These are phyloP conservation scores for Colletotrichum paranaense DNA, from an alignment of 2,329 filamentous ascomycete species.

Conservation along the genomic window DNA sequence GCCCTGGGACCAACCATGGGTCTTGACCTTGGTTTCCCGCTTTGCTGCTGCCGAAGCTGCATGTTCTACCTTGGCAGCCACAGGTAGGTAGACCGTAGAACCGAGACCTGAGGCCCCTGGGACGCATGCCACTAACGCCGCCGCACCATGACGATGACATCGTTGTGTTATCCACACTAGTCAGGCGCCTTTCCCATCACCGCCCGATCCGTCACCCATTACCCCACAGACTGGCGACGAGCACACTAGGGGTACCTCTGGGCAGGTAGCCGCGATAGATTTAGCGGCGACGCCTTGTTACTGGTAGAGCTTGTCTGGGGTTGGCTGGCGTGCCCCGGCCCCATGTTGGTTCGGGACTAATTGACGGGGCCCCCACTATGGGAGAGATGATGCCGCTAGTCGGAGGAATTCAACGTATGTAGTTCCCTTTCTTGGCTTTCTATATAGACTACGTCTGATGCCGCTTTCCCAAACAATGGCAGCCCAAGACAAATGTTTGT, in stretches of 20 bases:
- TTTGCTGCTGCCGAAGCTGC: not conserved
- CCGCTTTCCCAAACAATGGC: not conserved
- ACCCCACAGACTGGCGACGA: not conserved
- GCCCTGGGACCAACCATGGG: not conserved
- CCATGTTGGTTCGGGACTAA: not conserved
- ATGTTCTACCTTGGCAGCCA: not conserved
- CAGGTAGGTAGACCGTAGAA: not conserved
- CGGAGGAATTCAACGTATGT: not conserved
- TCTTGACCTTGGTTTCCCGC: not conserved
- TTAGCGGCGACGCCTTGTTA: not conserved
- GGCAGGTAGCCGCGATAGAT: conserved; percentile 19
- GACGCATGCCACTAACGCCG: not conserved
- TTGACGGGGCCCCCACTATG: not conserved
- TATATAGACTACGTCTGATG: conserved; percentile 19
- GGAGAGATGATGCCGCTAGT: not conserved
- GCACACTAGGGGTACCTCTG: not conserved
- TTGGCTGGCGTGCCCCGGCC: not conserved
- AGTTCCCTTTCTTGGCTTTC: not conserved
- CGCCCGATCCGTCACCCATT: not conserved
- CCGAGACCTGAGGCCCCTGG: too few species aligned
- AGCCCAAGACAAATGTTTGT: not conserved
- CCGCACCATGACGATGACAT: conserved; percentile 29
- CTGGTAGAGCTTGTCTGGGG: not conserved
- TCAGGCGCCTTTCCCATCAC: not conserved
- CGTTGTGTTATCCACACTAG: conserved; percentile 15